These are phyloP conservation scores for Termitomyces sp. DNA, from an alignment of 768 basidiomycete genomes.

Conservation along the genomic window DNA sequence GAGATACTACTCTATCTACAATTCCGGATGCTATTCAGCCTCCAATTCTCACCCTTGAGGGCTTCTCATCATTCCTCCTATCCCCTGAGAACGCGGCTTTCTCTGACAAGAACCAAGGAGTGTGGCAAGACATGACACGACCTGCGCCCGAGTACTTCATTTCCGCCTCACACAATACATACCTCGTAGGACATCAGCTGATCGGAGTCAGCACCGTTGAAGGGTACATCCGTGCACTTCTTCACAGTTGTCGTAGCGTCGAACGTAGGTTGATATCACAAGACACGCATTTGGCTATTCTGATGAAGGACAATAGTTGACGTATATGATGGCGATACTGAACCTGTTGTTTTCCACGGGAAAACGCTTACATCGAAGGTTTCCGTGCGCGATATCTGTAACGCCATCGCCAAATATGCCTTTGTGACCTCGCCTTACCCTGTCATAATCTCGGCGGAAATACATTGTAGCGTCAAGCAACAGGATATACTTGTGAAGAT, in stretches of 20 bases:
- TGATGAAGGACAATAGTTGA: slow-evolving; percentile 55
- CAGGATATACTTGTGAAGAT: slow-evolving; percentile 77
- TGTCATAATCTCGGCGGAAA: slow-evolving; percentile 88
- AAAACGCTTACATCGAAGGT: slow-evolving; percentile 85
- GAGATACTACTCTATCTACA: neutral
- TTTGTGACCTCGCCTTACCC: slow-evolving; percentile 91
- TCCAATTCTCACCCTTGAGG: slow-evolving; percentile 44
- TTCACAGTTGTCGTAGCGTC: slow-evolving; percentile 90
- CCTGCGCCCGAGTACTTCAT: slow-evolving; percentile 86
- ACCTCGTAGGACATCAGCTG: slow-evolving; percentile 81
- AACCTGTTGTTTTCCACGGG: slow-evolving; percentile 86
- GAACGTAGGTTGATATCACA: slow-evolving; percentile 55
- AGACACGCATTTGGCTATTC: neutral
- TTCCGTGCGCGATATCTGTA: slow-evolving; percentile 71
- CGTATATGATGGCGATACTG: slow-evolving; percentile 81
- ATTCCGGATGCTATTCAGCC: neutral
- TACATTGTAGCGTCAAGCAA: slow-evolving; percentile 75
- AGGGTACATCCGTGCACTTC: slow-evolving; percentile 85
- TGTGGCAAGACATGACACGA: slow-evolving; percentile 82
- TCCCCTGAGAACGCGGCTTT: slow-evolving; percentile 69
- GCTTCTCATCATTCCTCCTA: slow-evolving; percentile 73
- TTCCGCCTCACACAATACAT: slow-evolving; percentile 90
- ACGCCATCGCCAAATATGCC: slow-evolving; percentile 83
- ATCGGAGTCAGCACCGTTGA: slow-evolving; percentile 88
- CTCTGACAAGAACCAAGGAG: slow-evolving; percentile 31